A percentile compares a stretch with the other conserved stretches of the same genome.
These are phyloP conservation scores for Aspergillus candidus DNA, from an alignment of 2,329 filamentous ascomycete species.

Conservation along the genomic window DNA sequence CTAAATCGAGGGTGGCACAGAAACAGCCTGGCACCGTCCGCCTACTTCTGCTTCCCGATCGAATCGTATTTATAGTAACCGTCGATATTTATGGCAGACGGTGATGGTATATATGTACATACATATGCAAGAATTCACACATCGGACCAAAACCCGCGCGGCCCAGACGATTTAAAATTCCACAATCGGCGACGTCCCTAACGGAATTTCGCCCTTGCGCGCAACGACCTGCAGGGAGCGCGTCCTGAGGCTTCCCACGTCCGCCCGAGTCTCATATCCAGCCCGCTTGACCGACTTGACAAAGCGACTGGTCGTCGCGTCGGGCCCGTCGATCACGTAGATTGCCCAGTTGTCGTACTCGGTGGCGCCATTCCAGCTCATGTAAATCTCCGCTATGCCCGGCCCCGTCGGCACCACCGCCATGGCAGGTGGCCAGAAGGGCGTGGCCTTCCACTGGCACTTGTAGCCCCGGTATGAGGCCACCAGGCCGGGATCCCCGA, in stretches of 20 bases:
- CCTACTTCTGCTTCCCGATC: no score
- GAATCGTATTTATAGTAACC: no score
- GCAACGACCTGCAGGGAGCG: slow-evolving; percentile 26
- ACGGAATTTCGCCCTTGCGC: slow-evolving; percentile 19
- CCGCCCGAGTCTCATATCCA: slow-evolving; percentile 25
- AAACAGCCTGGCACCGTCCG: no score
- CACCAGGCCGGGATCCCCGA: slow-evolving; percentile 24
- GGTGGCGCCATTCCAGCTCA: slow-evolving; percentile 37
- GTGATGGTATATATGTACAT: slow-evolving; percentile 1
- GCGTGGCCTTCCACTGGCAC: slow-evolving; percentile 29
- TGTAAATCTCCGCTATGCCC: slow-evolving; percentile 21
- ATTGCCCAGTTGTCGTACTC: slow-evolving; percentile 34
- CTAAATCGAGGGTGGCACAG: no score
- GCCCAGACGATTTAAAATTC: slow-evolving; percentile 4
- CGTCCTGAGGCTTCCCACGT: slow-evolving; percentile 11
- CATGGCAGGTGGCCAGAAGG: slow-evolving; percentile 23
- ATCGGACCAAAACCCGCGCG: background rate
- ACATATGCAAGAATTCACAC: slow-evolving; percentile 1
- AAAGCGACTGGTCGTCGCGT: slow-evolving; percentile 14
- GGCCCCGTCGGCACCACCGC: slow-evolving; percentile 13
- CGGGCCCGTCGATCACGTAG: slow-evolving; percentile 18
- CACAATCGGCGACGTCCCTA: slow-evolving; percentile 19
- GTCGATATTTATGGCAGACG: background rate
- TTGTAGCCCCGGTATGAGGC: slow-evolving; percentile 34
- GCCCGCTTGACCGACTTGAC: slow-evolving; percentile 18